Conservation (phyloP, 2,329 filamentous ascomycete genomes). For the Fusarium secorum region DNA sequence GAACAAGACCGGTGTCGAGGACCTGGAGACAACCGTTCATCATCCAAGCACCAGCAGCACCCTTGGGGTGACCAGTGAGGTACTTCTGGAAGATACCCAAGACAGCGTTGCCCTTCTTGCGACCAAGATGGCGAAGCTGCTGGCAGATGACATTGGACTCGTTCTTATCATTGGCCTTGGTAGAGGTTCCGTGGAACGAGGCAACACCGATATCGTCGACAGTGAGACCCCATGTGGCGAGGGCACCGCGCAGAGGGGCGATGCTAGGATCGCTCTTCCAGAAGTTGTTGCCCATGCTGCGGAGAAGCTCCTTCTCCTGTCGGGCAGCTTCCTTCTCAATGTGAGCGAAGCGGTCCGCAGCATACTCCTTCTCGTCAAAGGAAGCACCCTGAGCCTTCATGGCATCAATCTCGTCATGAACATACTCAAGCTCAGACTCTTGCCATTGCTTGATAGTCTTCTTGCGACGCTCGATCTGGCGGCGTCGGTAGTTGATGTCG, state of each 20-base stretch:
- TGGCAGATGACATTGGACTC: conserved; percentile 97
- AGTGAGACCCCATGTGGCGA: conserved; percentile 97
- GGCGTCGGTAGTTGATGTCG: conserved; percentile 95
- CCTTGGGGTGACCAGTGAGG: conserved; percentile 97
- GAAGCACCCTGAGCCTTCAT: conserved; percentile 79
- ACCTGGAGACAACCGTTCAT: conserved; percentile 98
- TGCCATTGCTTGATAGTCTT: conserved; percentile 97
- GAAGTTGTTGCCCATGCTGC: conserved; percentile 96
- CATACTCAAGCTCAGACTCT: conserved; percentile 90
- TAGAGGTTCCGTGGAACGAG: conserved; percentile 98
- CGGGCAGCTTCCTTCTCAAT: conserved; percentile 85
- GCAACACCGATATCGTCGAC: conserved; percentile 95
- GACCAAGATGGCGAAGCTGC: conserved; percentile 92
- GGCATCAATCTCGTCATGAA: conserved; percentile 90
- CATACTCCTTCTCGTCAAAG: conserved; percentile 87
- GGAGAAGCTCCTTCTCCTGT: conserved; percentile 92
- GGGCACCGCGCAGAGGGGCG: conserved; percentile 91
- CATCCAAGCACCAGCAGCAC: conserved; percentile 99
- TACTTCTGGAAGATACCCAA: conserved; percentile 99
- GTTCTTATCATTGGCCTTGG: conserved; percentile 99
- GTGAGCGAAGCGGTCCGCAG: conserved; percentile 83
- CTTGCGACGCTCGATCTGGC: conserved; percentile 93
- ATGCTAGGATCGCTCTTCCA: conserved; percentile 97
- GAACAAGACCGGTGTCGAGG: conserved; percentile 90
- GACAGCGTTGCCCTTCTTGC: conserved; percentile 94